Evolutionary conservation across 495 filamentous ascomycete genomes (phyloP), one percentile per base, ranked within the genome.

Genomic region (Aspergillus panamensis): DNA sequence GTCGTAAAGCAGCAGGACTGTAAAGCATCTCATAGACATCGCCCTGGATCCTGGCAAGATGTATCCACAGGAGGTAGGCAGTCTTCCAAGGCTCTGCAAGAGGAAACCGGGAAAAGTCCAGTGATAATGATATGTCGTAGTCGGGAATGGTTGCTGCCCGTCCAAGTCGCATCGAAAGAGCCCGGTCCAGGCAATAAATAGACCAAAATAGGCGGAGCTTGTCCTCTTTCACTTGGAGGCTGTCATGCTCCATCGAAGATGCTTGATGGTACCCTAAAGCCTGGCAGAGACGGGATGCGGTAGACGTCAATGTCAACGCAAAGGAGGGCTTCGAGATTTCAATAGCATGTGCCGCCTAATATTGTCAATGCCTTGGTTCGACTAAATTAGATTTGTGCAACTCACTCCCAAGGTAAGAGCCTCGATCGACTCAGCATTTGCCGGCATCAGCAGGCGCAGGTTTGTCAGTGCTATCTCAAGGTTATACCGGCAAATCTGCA

Each of bases 261-360:
- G 74, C 64, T 19, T 84, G 82, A 62, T 90, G 85, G 56, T 84
- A 87, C 12, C 86, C 87, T 0, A 87, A 75, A 0, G 75, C 83
- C 58, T 86, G 82, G 64, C 84, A 87, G 50, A 88, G 73, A 8
- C 77, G 75, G 12, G 78, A 77, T 1, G 85, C 85, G 1, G 72
- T 76, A 1, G 80, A 78, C n/a, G 76, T 80, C 25, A 89, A 66
- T 3, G 81, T 77, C 78, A 84, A 83, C n/a, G 81, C 82, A 7
- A 87, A 70, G 0, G 84, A 84, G 1, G 84, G 84, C 37, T 85
- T 84, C 8, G 82, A 84, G 9, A 82, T 77, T 48, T 89, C 84
- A 32, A 87, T 77, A 14, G 82, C 80, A 62, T 85, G 84, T 37
- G 74, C 66, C 45, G 78, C 71, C 78, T 79, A 30, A 9, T 8